phyloP scores from a whole-genome alignment of 371 early-diverging fungal species.

The Mucor plumbeus region DNA sequence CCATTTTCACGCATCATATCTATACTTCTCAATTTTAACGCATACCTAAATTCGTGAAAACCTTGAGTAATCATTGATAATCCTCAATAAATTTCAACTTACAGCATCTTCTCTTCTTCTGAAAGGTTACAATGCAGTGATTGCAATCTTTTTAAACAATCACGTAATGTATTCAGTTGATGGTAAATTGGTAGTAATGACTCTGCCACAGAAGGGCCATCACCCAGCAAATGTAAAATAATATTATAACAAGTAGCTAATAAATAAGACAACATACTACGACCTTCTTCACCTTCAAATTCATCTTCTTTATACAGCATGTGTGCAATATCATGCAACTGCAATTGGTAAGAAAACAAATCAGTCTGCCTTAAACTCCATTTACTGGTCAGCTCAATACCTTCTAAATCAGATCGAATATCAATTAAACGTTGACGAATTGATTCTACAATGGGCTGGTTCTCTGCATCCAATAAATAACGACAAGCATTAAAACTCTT shows the following conservation, averaged over 20 bases:
- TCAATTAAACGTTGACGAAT: conserved; percentile 66
- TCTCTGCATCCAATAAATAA: conserved; percentile 1
- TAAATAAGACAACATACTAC: conserved; percentile 11
- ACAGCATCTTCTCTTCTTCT: conserved; percentile 20
- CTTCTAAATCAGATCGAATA: conserved; percentile 68
- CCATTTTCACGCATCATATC: conserved; percentile 85
- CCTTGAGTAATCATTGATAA: not conserved
- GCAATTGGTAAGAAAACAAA: conserved; percentile 72
- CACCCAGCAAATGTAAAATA: conserved; percentile 13
- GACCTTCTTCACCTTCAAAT: conserved; percentile 10
- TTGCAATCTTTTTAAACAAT: conserved; percentile 13
- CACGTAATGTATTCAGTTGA: conserved; percentile 11
- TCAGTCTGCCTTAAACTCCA: conserved; percentile 78
- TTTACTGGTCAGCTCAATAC: conserved; percentile 64
- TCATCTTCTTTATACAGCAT: conserved; percentile 24
- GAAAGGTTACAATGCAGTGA: conserved; percentile 1
- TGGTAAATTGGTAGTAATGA: conserved; percentile 6
- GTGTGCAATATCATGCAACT: conserved; percentile 62
- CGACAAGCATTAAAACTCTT: conserved; percentile 11
- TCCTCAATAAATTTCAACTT: not conserved
- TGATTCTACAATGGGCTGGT: conserved; percentile 49
- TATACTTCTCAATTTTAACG: conserved; percentile 16
- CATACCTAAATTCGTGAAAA: not conserved
- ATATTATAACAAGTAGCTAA: conserved; percentile 12
- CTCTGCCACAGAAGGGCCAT: conserved; percentile 4